Conservation (phyloP, 345 rosid species). For the Kernera saxatilis region DNA sequence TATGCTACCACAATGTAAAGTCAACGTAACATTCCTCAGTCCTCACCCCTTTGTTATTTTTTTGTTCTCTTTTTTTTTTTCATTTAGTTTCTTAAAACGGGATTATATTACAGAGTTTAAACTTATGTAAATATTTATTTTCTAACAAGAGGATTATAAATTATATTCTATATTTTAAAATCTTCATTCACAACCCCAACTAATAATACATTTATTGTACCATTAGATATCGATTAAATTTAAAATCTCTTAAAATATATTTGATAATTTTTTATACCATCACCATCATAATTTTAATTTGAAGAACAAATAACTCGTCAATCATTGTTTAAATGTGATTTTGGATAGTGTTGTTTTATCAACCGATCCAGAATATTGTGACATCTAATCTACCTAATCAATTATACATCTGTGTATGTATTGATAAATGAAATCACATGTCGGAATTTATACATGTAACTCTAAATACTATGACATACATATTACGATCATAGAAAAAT, state of each 20-base stretch:
- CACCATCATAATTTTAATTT: not conserved
- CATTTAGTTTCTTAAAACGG: not conserved
- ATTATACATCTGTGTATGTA: not conserved
- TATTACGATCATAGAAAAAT: not conserved
- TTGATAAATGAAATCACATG: not conserved
- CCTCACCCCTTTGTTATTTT: not conserved
- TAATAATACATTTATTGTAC: not conserved
- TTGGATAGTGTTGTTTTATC: constrained; percentile 28
- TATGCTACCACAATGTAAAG: constrained; percentile 4
- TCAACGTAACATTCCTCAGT: not conserved
- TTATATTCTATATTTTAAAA: not conserved
- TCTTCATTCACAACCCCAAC: constrained; percentile 1
- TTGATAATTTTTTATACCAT: not conserved
- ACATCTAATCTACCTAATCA: constrained; percentile 28
- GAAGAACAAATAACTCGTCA: not conserved
- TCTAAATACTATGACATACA: not conserved
- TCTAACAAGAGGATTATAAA: not conserved
- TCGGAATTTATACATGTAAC: not conserved
- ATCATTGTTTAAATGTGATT: constrained; percentile 8
- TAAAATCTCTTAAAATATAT: not conserved
- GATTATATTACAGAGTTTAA: not conserved
- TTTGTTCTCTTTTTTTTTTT: not conserved
- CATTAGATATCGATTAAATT: not conserved
- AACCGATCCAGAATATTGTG: constrained; percentile 25
- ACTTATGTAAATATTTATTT: not conserved